These are phyloP conservation scores for Tausonia pullulans DNA, from an alignment of 1,284 basidiomycete species.

Conservation along the genomic window DNA sequence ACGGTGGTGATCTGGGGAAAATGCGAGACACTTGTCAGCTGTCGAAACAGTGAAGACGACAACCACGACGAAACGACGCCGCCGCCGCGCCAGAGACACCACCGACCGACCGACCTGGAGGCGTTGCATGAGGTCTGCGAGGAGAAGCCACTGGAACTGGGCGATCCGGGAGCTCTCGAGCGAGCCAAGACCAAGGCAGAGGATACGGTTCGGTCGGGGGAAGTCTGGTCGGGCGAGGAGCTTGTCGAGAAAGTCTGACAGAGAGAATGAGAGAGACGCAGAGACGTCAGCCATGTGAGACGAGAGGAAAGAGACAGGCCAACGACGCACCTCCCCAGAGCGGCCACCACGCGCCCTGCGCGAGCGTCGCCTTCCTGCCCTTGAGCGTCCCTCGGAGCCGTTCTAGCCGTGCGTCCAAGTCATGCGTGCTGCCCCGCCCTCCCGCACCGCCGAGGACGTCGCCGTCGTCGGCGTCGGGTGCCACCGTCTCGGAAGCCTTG, in stretches of 20 bases:
- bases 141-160: conserved; percentile 8
- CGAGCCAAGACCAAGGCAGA: conserved; percentile 10
- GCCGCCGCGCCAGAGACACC: neutral
- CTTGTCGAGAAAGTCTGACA: neutral
- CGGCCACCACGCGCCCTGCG: no score
- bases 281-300: no score
- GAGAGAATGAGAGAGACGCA: neutral
- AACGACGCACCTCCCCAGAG: no score
- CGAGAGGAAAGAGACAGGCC: no score
- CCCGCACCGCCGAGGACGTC: no score
- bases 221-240: neutral
- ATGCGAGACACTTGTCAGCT: neutral
- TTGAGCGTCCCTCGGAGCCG: no score
- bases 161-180: conserved; percentile 9
- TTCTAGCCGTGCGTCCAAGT: no score
- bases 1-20: neutral
- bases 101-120: neutral
- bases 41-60: neutral
- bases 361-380: no score
- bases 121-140: conserved; percentile 3
- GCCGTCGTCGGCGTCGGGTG: no score
- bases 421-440: no score
- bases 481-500: no score
- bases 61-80: no score
- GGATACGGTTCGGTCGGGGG: conserved; percentile 1